Percentiles rank a stretch among this genome's conserved stretches.
These are phyloP conservation scores for Fusarium nygamai DNA, from an alignment of 2,329 filamentous ascomycete species.

Conservation along the genomic window DNA sequence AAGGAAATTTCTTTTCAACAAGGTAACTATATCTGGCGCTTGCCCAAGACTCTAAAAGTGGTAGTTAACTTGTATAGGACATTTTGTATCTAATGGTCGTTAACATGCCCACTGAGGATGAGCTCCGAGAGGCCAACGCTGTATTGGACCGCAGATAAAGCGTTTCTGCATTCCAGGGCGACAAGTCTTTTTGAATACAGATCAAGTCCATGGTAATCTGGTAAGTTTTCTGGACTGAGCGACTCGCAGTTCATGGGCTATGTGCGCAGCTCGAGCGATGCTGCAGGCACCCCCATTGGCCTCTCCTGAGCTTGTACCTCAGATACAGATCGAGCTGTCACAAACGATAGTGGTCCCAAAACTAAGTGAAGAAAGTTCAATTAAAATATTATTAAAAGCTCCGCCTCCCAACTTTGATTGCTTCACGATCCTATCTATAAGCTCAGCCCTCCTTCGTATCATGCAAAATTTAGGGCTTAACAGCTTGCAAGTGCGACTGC, in stretches of 20 bases:
- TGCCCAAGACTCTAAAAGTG: rapidly evolving
- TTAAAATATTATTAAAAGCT: not conserved
- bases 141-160: not conserved
- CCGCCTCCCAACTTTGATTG: not conserved
- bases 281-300: not conserved
- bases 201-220: too few relatives aligned
- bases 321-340: not conserved
- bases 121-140: constrained; percentile 1
- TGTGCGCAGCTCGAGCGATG: not conserved
- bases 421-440: not conserved
- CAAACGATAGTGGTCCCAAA: not conserved
- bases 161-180: not conserved
- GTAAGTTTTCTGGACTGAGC: too few relatives aligned
- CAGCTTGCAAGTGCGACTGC: constrained; percentile 48
- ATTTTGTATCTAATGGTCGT: constrained; percentile 14
- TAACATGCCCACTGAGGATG: constrained; percentile 1
- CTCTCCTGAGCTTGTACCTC: not conserved
- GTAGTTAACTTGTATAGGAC: not conserved
- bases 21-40: not conserved
- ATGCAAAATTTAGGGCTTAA: not conserved
- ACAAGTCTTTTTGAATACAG: not conserved
- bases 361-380: not conserved
- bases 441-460: too few relatives aligned
- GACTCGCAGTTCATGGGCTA: too few relatives aligned
- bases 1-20: constrained; percentile 8